Conservation (phyloP, 495 filamentous ascomycete species). For the Aspergillus cavernicola region DNA sequence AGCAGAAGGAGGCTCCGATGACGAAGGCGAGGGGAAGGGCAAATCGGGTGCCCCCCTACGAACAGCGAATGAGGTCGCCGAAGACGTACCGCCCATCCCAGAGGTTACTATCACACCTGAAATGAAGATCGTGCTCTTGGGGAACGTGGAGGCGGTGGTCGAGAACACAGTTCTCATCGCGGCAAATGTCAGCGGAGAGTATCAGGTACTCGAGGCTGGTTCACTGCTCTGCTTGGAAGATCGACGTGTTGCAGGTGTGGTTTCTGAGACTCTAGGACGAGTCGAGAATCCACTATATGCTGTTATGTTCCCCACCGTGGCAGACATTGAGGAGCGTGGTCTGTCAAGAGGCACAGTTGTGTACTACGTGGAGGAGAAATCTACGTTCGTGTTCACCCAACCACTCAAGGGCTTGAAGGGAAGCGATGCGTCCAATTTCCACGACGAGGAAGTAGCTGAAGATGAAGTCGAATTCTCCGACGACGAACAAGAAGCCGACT, state of each 20-base stretch:
- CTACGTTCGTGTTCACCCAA: slow-evolving; percentile 80
- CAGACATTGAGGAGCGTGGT: slow-evolving; percentile 63
- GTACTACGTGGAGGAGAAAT: slow-evolving; percentile 73
- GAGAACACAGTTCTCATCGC: slow-evolving; percentile 75
- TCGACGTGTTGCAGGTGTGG: slow-evolving; percentile 67
- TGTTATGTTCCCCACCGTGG: slow-evolving; percentile 61
- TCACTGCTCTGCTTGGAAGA: slow-evolving; percentile 81
- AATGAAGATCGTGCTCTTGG: slow-evolving; percentile 71
- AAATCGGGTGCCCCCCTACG: slow-evolving; percentile 49
- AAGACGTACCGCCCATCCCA: slow-evolving; percentile 67
- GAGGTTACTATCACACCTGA: slow-evolving; percentile 67
- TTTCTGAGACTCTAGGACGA: slow-evolving; percentile 76
- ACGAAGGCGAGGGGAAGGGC: slow-evolving; percentile 57
- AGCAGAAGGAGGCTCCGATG: slow-evolving; percentile 65
- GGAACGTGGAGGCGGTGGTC: slow-evolving; percentile 66
- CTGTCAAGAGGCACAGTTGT: slow-evolving; percentile 60
- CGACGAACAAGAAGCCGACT: slow-evolving; percentile 86
- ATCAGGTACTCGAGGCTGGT: slow-evolving; percentile 75
- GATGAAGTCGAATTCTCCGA: slow-evolving; percentile 93
- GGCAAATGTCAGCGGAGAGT: slow-evolving; percentile 72
- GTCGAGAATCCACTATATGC: slow-evolving; percentile 81
- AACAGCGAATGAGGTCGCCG: slow-evolving; percentile 70
- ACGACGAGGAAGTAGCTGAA: slow-evolving; percentile 85
- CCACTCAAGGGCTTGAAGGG: slow-evolving; percentile 71
- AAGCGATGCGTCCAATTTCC: slow-evolving; percentile 87